These are phyloP conservation scores for Suillus decipiens DNA, from an alignment of 768 basidiomycete species.

Conservation along the genomic window DNA sequence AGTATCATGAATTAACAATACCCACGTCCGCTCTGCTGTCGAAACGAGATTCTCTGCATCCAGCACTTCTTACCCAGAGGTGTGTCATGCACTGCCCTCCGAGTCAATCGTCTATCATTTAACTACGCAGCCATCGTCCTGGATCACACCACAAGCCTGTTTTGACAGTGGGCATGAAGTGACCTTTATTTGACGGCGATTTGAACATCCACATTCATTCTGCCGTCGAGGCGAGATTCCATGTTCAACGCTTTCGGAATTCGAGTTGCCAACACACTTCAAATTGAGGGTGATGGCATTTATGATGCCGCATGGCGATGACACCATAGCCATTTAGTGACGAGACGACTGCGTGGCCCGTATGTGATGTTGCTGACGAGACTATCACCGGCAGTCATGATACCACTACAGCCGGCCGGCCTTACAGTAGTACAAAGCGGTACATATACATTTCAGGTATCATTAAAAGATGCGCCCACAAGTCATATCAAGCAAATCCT, in stretches of 20 bases:
- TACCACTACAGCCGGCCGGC: no score
- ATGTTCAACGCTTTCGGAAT: not conserved
- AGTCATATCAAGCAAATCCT: no score
- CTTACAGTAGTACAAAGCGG: no score
- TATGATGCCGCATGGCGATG: no score
- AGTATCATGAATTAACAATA: not conserved
- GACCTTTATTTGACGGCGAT: not conserved
- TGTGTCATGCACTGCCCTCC: not conserved
- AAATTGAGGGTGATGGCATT: no score
- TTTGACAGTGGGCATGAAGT: not conserved
- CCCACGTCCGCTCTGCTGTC: not conserved
- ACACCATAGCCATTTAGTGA: no score
- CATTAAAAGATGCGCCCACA: no score
- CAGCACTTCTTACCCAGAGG: not conserved
- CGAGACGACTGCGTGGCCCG: no score
- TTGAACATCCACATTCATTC: not conserved
- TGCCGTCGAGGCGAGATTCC: not conserved
- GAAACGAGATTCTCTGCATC: not conserved
- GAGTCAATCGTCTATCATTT: not conserved
- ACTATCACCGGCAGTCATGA: no score
- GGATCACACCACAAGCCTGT: not conserved
- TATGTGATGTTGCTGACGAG: no score
- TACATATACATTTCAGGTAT: no score
- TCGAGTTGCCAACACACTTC: no score
- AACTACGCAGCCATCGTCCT: not conserved